A percentile compares a stretch with the other conserved stretches of the same genome.
Conservation (phyloP, 768 basidiomycete species). For the Pisolithus tinctorius region DNA sequence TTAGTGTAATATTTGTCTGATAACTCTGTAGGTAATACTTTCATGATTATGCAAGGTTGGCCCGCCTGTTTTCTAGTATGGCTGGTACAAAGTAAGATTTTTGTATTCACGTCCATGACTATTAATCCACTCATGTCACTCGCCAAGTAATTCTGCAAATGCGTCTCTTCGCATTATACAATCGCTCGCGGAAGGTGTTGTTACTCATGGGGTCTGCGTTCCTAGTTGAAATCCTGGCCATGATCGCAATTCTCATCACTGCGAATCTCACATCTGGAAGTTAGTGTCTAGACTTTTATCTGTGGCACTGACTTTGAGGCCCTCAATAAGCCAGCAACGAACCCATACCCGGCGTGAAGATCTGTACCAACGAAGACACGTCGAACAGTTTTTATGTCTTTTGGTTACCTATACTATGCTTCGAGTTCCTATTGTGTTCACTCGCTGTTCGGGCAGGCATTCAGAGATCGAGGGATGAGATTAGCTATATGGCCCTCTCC, state of each 20-base stretch:
- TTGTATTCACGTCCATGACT: neutral
- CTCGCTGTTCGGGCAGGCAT: neutral
- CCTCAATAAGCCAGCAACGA: neutral
- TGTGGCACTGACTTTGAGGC: neutral
- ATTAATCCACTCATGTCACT: neutral
- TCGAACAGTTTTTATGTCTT: neutral
- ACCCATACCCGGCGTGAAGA: neutral
- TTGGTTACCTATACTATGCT: neutral
- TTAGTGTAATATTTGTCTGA: neutral
- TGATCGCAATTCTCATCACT: neutral
- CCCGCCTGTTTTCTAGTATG: neutral
- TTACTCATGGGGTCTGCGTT: neutral
- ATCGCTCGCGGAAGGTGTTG: neutral
- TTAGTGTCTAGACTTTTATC: neutral
- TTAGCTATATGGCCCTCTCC: neutral
- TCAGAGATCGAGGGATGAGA: neutral
- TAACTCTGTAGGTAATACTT: neutral
- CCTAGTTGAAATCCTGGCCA: neutral
- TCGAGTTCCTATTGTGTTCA: neutral
- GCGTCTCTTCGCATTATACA: neutral
- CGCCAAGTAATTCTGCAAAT: neutral
- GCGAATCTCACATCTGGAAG: neutral
- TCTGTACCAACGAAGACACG: neutral
- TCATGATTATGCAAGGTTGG: neutral
- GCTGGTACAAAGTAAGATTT: neutral